These are phyloP conservation scores for Geotrichum reessii DNA, from an alignment of 1,139 yeast species.

Conservation along the genomic window DNA sequence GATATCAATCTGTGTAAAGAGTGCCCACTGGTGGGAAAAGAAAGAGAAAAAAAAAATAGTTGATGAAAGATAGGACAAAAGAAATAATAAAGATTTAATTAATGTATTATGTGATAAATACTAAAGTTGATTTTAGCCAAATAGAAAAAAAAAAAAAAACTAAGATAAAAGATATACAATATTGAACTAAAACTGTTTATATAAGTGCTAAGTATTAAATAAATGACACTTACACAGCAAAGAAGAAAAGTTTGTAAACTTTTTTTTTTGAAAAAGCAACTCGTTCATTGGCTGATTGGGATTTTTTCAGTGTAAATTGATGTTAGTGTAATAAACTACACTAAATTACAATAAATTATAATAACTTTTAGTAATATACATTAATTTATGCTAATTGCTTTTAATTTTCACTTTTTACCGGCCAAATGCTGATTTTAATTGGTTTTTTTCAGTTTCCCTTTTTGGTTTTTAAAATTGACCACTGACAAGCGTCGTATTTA, in stretches of 20 bases:
- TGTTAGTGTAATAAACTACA: not conserved
- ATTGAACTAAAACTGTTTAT: not conserved
- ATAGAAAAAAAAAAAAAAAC: not conserved
- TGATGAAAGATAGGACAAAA: too few species aligned
- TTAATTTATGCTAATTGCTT: not conserved
- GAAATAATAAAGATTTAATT: too few species aligned
- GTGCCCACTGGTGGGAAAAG: not conserved
- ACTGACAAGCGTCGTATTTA: conserved; percentile 4
- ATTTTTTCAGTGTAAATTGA: not conserved
- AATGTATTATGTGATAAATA: too few species aligned
- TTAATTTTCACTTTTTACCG: not conserved
- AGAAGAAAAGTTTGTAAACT: too few species aligned
- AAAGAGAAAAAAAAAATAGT: too few species aligned
- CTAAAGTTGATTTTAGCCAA: not conserved
- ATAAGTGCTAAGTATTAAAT: not conserved
- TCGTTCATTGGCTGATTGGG: not conserved
- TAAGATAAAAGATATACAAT: not conserved
- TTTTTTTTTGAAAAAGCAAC: not conserved
- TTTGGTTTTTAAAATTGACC: conserved; percentile 1
- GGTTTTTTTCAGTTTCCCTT: not conserved
- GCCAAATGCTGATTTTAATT: not conserved
- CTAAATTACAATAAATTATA: not conserved
- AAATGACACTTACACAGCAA: not conserved
- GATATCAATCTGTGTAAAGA: not conserved
- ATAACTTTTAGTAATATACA: not conserved